A percentile compares a stretch with the other conserved stretches of the same genome.
These are phyloP conservation scores for Phytopythium litorale DNA, from an alignment of 352 stramenopile genomes.

Conservation along the genomic window DNA sequence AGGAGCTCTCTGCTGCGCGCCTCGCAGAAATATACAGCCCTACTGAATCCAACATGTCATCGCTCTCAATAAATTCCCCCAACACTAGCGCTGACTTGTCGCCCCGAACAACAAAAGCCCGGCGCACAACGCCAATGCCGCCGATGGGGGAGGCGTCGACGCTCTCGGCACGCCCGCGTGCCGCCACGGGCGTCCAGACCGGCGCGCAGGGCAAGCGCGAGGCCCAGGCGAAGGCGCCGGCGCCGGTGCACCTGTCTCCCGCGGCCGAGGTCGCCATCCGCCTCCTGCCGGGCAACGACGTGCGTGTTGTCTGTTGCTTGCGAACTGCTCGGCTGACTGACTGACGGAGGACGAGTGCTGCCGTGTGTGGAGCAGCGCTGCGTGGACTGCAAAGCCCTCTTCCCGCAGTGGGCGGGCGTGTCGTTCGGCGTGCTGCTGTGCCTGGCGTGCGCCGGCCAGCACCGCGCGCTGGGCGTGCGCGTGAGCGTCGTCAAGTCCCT, in stretches of 20 bases:
- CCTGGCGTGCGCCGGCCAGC: conserved; percentile 64
- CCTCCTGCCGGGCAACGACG: conserved; percentile 70
- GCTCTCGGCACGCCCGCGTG: neutral
- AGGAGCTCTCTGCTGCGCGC: neutral
- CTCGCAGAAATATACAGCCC: too few species aligned
- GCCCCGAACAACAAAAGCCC: neutral
- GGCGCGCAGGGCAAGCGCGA: neutral
- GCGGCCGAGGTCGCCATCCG: conserved; percentile 51
- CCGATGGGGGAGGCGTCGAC: conserved; percentile 6
- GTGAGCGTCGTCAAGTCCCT: conserved; percentile 86
- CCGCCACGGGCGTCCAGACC: neutral
- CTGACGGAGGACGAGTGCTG: too few species aligned
- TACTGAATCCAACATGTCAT: too few species aligned
- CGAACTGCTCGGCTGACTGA: too few species aligned
- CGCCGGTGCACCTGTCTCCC: conserved; percentile 34
- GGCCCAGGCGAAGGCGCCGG: neutral
- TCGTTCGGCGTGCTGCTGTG: conserved; percentile 84
- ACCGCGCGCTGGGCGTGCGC: conserved; percentile 75
- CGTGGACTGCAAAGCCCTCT: conserved; percentile 76
- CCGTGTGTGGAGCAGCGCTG: conserved; percentile 40
- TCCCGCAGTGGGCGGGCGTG: conserved; percentile 78
- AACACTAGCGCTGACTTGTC: too few species aligned
- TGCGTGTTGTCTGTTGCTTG: conserved; percentile 22
- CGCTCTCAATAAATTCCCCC: too few species aligned
- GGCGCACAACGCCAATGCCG: neutral